Evolutionary conservation across 768 basidiomycete species (phyloP).

Genomic region (Xerocomus brunneocitrinus): DNA sequence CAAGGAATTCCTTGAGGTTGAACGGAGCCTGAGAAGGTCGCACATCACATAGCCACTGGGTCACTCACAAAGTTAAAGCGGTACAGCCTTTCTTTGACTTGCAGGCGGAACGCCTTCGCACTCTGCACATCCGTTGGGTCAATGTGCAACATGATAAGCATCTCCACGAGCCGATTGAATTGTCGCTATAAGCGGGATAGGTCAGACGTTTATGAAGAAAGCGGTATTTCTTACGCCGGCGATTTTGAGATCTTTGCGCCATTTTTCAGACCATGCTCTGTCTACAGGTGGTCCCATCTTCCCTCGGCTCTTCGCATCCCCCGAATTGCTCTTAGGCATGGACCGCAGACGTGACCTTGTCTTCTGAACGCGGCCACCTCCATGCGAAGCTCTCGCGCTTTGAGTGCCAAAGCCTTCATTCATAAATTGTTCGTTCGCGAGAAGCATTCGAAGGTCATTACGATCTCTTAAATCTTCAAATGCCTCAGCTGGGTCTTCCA

Average conservation of each 20-base stretch:
- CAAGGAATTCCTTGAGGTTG: constrained; percentile 67
- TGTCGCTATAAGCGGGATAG: constrained; percentile 59
- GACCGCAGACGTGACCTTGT: constrained; percentile 37
- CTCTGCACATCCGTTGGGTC: constrained; percentile 54
- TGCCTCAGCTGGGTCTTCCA: constrained; percentile 97
- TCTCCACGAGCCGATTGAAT: constrained; percentile 88
- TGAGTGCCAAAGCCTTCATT: constrained; percentile 59
- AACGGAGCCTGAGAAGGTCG: constrained; percentile 1
- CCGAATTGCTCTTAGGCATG: constrained; percentile 20
- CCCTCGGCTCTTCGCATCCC: constrained; percentile 36
- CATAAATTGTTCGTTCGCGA: constrained; percentile 61
- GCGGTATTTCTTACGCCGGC: constrained; percentile 58
- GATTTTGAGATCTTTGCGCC: constrained; percentile 82
- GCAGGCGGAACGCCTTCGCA: constrained; percentile 69
- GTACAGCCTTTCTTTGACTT: constrained; percentile 93
- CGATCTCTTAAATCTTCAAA: constrained; percentile 96
- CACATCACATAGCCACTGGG: not conserved
- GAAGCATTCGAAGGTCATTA: constrained; percentile 79
- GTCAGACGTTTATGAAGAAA: not conserved
- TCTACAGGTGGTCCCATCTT: constrained; percentile 77
- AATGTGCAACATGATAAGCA: constrained; percentile 74
- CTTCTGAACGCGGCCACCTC: constrained; percentile 41
- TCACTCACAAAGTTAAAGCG: constrained; percentile 87
- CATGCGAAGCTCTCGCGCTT: constrained; percentile 35
- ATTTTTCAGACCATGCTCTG: constrained; percentile 71